Evolutionary conservation across 2,329 filamentous ascomycete genomes (phyloP), one percentile per base, ranked within the genome.

Genomic region (Penicillium sp.): DNA sequence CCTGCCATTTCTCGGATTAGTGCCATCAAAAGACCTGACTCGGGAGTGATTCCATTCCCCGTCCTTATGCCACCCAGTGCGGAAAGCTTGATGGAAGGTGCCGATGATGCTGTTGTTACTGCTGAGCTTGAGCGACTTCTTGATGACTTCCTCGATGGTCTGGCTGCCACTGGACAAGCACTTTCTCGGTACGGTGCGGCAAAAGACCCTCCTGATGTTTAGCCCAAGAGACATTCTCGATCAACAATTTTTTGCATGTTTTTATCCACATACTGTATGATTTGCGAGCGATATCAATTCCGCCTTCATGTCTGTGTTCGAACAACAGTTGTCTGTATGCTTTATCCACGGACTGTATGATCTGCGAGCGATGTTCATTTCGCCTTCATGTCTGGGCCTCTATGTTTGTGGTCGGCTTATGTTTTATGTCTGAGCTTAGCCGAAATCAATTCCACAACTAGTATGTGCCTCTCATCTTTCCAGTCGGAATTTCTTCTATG

Each of bases 51-150:
- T 52, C 62, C 68, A 24, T 78, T 80, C 57, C 76, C 78, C 0
- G 61, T 69, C 14, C 65, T 76, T 19, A 58, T 68, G 21, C 74
- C 77, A 21, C 78, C 78, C 1, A 74, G 69, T 47, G 63, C 71
- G 5, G 71, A 74, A 51, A 74, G 71, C 31, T 60, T 80, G 57
- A 71, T 68, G 54, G 72, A 73, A 26, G 72, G 70, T 6, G 74
- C 73, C 4, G 69, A 72, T 26, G 74, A 76, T 44, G 62, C 68
- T 3, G 65, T 69, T 9, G 67, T 79, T 14, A 65, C 70, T 6
- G 68, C 65, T 3, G 78, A 80, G 59, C 61, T 80, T 54, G 73
- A 76, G 58, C 65, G 77, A 24, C 58, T 80, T 49, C 63, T 80
- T 8, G 72, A 68, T 31, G 72, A 74, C 48, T 74, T 79, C 55